Evolutionary conservation across 768 basidiomycete genomes (phyloP).

Genomic region (Collybia mongolica): DNA sequence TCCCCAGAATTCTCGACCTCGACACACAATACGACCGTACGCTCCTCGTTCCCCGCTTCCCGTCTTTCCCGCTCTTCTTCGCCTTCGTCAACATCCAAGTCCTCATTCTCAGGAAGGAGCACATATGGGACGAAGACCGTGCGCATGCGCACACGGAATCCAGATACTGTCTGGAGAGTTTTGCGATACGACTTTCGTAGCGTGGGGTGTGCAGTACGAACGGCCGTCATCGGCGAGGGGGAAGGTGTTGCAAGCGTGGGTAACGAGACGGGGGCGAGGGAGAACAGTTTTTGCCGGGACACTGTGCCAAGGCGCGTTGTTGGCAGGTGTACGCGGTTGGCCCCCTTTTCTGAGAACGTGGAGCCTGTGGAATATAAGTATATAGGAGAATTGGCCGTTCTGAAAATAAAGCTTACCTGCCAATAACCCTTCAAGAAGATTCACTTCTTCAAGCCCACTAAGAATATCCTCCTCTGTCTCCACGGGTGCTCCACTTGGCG

Average conservation of each 20-base stretch:
- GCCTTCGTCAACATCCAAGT: constrained; percentile 31
- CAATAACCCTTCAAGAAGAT: constrained; percentile 57
- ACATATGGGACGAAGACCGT: constrained; percentile 90
- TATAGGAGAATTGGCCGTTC: too few species aligned
- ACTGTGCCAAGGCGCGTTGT: constrained; percentile 68
- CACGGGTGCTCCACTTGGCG: constrained; percentile 23
- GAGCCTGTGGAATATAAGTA: constrained; percentile 32
- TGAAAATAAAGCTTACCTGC: constrained; percentile 39
- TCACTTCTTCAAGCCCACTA: constrained; percentile 57
- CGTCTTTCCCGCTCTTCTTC: constrained; percentile 54
- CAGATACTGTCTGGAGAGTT: constrained; percentile 74
- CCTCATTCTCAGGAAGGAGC: constrained; percentile 50
- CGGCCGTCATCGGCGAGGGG: constrained; percentile 49
- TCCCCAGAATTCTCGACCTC: constrained; percentile 86
- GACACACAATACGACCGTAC: constrained; percentile 86
- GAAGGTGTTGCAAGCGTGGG: constrained; percentile 40
- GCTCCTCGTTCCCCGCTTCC: constrained; percentile 75
- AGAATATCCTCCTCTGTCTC: constrained; percentile 36
- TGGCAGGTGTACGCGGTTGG: constrained; percentile 49
- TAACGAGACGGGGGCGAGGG: constrained; percentile 51
- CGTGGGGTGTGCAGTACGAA: constrained; percentile 56
- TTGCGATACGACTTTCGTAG: constrained; percentile 86
- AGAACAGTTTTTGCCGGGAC: constrained; percentile 66
- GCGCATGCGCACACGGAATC: constrained; percentile 91
- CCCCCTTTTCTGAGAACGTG: constrained; percentile 31